Percentiles rank a stretch among this genome's conserved stretches.
Conservation (phyloP, 164 flowering plant species). For the Houttuynia cordata region DNA sequence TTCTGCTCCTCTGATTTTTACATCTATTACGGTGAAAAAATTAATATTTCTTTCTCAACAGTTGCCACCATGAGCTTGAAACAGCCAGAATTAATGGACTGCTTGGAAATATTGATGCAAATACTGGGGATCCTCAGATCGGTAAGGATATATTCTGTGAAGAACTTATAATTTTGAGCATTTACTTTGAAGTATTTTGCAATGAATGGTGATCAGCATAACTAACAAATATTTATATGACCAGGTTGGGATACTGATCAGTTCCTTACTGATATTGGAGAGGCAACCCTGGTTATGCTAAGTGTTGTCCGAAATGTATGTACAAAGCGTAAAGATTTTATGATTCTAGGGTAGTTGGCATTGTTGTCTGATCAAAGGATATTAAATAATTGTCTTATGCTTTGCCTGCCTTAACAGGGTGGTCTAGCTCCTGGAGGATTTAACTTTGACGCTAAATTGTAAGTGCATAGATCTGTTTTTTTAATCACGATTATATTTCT, state of each 20-base stretch:
- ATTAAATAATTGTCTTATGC: background rate
- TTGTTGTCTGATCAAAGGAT: too few relatives aligned
- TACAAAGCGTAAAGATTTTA: background rate
- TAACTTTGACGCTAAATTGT: constrained; percentile 98
- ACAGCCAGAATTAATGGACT: constrained; percentile 91
- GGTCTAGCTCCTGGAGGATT: constrained; percentile 98
- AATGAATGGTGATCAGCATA: background rate
- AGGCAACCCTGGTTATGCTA: constrained; percentile 85
- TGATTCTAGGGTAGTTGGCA: background rate
- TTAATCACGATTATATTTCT: background rate
- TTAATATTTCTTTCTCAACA: constrained; percentile 20
- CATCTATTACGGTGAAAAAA: too few relatives aligned
- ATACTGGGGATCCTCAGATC: constrained; percentile 90
- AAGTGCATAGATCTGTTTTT: constrained; percentile 12
- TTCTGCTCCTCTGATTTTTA: background rate
- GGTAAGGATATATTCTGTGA: constrained; percentile 29
- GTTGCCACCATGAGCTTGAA: constrained; percentile 98
- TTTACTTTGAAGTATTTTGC: background rate
- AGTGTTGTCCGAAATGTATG: constrained; percentile 78
- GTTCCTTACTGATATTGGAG: constrained; percentile 76
- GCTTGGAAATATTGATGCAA: constrained; percentile 93
- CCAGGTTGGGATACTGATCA: constrained; percentile 99
- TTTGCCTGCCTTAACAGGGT: constrained; percentile 37
- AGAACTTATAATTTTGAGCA: background rate
- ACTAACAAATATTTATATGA: background rate